A percentile compares a stretch with the other conserved stretches of the same genome.
These are phyloP conservation scores for Fusarium sublunatum DNA, from an alignment of 2,329 filamentous ascomycete species.

Conservation along the genomic window DNA sequence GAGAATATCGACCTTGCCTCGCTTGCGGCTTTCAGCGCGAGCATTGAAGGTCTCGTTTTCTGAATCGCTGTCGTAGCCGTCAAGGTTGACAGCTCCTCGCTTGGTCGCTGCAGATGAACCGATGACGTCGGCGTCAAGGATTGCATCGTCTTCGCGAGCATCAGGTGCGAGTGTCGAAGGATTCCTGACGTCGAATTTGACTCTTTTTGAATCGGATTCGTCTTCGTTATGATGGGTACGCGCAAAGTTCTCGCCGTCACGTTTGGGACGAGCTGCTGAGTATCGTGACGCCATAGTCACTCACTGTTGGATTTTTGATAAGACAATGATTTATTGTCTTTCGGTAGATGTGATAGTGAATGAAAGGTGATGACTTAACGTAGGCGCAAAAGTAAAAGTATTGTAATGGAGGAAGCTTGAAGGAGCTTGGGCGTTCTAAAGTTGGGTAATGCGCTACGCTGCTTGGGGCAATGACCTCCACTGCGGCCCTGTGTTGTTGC, in stretches of 20 bases:
- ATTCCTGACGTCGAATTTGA: conserved; percentile 94
- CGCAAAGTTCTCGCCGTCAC: conserved; percentile 83
- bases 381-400: conserved; percentile 23
- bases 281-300: conserved; percentile 65
- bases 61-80: conserved; percentile 96
- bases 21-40: conserved; percentile 71
- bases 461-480: conserved; percentile 19
- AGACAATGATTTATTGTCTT: neutral
- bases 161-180: conserved; percentile 91
- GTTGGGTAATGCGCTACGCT: conserved; percentile 14
- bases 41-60: conserved; percentile 89
- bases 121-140: conserved; percentile 93
- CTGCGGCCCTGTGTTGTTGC: conserved; percentile 3
- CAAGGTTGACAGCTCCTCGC: conserved; percentile 93
- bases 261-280: conserved; percentile 80
- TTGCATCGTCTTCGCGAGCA: conserved; percentile 74
- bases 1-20: conserved; percentile 61
- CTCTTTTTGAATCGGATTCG: conserved; percentile 72
- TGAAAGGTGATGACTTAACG: neutral
- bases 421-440: conserved; percentile 30
- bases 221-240: conserved; percentile 75
- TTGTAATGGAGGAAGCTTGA: conserved; percentile 15
- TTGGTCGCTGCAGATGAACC: conserved; percentile 82
- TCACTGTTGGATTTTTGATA: neutral
- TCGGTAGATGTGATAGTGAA: neutral